Conservation (phyloP, 768 basidiomycete genomes). For the Lyophyllum semitale region DNA sequence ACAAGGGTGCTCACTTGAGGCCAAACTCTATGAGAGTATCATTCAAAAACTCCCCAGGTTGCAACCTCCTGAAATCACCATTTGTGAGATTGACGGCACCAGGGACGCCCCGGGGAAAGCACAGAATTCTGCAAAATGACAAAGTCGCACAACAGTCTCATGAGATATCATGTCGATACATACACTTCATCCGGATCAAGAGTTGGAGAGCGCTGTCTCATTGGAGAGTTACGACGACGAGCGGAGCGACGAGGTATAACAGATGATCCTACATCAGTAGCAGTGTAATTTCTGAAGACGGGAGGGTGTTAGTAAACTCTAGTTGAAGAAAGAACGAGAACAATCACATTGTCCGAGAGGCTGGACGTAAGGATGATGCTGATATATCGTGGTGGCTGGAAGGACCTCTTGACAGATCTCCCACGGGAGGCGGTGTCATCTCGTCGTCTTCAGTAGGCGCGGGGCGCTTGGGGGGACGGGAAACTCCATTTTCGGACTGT, state of each 20-base stretch:
- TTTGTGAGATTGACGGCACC: constrained; percentile 83
- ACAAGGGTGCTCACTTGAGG: constrained; percentile 65
- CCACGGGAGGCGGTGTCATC: constrained; percentile 6
- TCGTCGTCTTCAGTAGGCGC: constrained; percentile 10
- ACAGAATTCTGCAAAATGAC: constrained; percentile 55
- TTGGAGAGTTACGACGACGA: constrained; percentile 31
- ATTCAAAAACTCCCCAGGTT: constrained; percentile 86
- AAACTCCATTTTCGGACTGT: background rate
- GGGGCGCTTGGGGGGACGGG: constrained; percentile 3
- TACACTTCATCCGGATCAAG: constrained; percentile 69
- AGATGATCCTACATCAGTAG: background rate
- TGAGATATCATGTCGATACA: constrained; percentile 18
- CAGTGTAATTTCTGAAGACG: background rate
- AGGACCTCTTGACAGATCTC: background rate
- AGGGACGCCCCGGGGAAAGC: constrained; percentile 69
- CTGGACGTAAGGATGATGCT: constrained; percentile 5
- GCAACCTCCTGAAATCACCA: constrained; percentile 73
- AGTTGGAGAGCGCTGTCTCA: constrained; percentile 21
- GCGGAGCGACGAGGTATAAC: constrained; percentile 32
- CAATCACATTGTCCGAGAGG: constrained; percentile 8
- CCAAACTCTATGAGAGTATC: constrained; percentile 97
- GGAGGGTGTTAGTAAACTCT: background rate
- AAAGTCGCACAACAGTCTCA: background rate
- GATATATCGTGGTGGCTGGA: constrained; percentile 3
- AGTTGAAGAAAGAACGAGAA: background rate